Percentiles rank a stretch among this genome's conserved stretches.
Conservation (phyloP, 2,329 filamentous ascomycete genomes). For the Neoascochyta sp. region DNA sequence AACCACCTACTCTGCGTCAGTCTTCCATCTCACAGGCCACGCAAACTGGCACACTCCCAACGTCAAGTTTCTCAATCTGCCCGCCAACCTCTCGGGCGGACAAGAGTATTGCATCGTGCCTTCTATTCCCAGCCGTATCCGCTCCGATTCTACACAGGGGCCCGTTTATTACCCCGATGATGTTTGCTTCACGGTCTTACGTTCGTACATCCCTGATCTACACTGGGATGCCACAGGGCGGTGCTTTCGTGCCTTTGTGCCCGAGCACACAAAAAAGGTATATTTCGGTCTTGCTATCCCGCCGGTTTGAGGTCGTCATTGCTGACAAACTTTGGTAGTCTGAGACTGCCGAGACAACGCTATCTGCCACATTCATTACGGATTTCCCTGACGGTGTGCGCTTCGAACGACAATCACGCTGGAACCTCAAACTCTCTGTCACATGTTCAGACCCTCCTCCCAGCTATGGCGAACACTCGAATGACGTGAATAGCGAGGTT, state of each 20-base stretch:
- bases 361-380: constrained; percentile 14
- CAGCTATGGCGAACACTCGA: not conserved
- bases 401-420: constrained; percentile 31
- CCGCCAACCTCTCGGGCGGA: constrained; percentile 6
- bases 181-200: constrained; percentile 9
- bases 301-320: too few relatives aligned
- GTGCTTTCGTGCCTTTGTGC: constrained; percentile 21
- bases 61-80: constrained; percentile 17
- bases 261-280: not conserved
- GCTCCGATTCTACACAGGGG: not conserved
- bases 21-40: constrained; percentile 13
- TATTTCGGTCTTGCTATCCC: not conserved
- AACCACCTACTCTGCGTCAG: constrained; percentile 3
- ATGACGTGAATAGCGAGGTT: not conserved
- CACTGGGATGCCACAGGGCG: constrained; percentile 16
- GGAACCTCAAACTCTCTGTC: constrained; percentile 20
- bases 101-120: constrained; percentile 24
- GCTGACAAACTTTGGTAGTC: not conserved
- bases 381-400: constrained; percentile 24
- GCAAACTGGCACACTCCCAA: constrained; percentile 21
- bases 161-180: constrained; percentile 4
- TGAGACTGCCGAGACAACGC: constrained; percentile 8
- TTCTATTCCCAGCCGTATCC: not conserved
- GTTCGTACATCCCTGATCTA: constrained; percentile 8
- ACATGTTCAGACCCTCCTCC: not conserved